Conservation (phyloP, 1,284 basidiomycete genomes). For the Blastosporella zonata region DNA sequence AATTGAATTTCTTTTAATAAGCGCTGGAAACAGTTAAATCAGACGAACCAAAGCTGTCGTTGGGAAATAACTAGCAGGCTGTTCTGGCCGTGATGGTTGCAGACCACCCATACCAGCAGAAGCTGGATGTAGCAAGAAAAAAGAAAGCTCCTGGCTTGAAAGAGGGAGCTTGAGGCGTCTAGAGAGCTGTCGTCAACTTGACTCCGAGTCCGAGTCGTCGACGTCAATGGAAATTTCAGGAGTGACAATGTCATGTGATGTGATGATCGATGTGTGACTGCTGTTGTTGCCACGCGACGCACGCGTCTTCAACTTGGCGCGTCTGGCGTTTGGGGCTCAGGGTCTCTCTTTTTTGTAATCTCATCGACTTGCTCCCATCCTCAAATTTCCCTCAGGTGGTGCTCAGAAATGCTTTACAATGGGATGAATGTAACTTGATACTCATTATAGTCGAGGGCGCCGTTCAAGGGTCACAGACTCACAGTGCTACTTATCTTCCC, state of each 20-base stretch:
- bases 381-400: no score
- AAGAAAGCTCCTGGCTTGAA: conserved; percentile 1
- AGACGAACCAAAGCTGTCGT: conserved; percentile 59
- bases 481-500: no score
- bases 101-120: conserved; percentile 27
- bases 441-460: no score
- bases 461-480: no score
- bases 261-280: not conserved
- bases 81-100: conserved; percentile 26
- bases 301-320: no score
- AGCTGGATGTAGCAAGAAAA: conserved; percentile 18
- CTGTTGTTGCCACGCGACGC: no score
- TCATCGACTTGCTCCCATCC: no score
- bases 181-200: not conserved
- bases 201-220: not conserved
- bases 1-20: conserved; percentile 1
- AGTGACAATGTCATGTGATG: conserved; percentile 5
- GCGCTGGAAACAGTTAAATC: not conserved
- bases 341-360: no score
- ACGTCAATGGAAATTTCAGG: conserved; percentile 13
- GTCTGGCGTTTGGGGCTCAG: no score
- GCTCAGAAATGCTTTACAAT: no score
- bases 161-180: not conserved
- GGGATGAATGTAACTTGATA: no score
- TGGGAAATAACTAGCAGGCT: conserved; percentile 68